Evolutionary conservation across 1,284 basidiomycete genomes (phyloP), one percentile per base, ranked within the genome.

Genomic region (Puccinia novopanici): DNA sequence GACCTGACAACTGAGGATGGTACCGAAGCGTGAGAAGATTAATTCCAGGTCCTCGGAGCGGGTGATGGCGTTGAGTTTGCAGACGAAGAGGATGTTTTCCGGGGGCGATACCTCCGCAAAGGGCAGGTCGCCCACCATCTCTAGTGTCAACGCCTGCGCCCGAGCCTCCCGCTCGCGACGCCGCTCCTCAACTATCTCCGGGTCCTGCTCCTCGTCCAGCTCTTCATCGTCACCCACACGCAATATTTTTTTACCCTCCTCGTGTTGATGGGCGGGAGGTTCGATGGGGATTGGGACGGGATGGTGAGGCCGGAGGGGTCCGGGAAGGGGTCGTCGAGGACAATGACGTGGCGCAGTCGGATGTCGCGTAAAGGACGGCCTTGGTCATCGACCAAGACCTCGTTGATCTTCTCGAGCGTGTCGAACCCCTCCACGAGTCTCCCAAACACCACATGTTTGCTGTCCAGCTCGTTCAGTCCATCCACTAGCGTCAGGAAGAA

Each of bases 121-220:
- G 0, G 97, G 97, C 75, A 99, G 88, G 86, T 99, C 97, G 68
- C 96, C 96, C 81, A 99, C 96, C 94, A 99, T 99, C 86, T 99
- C 97, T 71, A 99, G 90, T 1, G 97, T 99, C 50, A 99, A 88
- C 0, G 96, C 97, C 55, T 94, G 94, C 0, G 95, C 94, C 1
- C 90, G 90, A 0, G 96, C 95, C 0, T 95, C 95, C 81, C 92
- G 91, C 85, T 91, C 89, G 15, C 95, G 90, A 15, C 92, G 90
- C 68, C 90, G 87, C 22, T 89, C 89, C 83, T 96, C 96, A 59
- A 91, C 90, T 82, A 93, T 91, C 82, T 94, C 93, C 0, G 92
- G 91, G 63, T 83, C 82, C 19, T 84, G 65, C 3, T 83, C 82
- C 48, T 85, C 84, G 57, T 84, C 83, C 30, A 93, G 90, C 84